These are phyloP conservation scores for Tricharina praecox DNA, from an alignment of 495 filamentous ascomycete species.

Conservation along the genomic window DNA sequence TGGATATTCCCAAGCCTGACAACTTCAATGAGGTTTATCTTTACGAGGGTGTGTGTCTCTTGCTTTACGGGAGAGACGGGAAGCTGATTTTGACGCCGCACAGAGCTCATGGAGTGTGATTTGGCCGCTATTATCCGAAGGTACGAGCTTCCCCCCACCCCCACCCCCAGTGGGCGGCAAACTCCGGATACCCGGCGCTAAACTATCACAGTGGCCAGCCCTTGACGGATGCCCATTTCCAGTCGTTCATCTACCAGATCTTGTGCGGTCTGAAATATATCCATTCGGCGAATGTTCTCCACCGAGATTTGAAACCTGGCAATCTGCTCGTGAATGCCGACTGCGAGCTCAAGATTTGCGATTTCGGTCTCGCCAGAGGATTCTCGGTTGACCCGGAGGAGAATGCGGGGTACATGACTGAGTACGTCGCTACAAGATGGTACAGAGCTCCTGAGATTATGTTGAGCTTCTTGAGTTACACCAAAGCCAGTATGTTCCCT, in stretches of 20 bases:
- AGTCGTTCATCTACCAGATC: conserved; percentile 90
- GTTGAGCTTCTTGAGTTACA: conserved; percentile 99
- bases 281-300: conserved; percentile 92
- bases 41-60: conserved; percentile 59
- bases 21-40: conserved; percentile 99
- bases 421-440: conserved; percentile 97
- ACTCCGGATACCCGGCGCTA: background rate
- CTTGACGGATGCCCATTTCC: conserved; percentile 89
- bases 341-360: conserved; percentile 97
- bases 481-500: conserved; percentile 76
- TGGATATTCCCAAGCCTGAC: conserved; percentile 95
- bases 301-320: conserved; percentile 90
- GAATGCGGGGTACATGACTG: conserved; percentile 98
- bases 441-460: conserved; percentile 98
- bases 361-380: conserved; percentile 89
- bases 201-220: conserved; percentile 56
- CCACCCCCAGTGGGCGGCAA: background rate
- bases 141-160: conserved; percentile 9
- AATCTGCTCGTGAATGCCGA: conserved; percentile 96
- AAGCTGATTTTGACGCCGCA: conserved; percentile 15
- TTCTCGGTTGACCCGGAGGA: conserved; percentile 95
- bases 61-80: background rate
- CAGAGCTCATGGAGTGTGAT: conserved; percentile 99
- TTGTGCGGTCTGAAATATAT: conserved; percentile 96
- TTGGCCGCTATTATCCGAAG: conserved; percentile 85